Percentiles rank a stretch among this genome's conserved stretches.
Evolutionary conservation across 768 basidiomycete species (phyloP).

Genomic region (Fomitopsis serialis): DNA sequence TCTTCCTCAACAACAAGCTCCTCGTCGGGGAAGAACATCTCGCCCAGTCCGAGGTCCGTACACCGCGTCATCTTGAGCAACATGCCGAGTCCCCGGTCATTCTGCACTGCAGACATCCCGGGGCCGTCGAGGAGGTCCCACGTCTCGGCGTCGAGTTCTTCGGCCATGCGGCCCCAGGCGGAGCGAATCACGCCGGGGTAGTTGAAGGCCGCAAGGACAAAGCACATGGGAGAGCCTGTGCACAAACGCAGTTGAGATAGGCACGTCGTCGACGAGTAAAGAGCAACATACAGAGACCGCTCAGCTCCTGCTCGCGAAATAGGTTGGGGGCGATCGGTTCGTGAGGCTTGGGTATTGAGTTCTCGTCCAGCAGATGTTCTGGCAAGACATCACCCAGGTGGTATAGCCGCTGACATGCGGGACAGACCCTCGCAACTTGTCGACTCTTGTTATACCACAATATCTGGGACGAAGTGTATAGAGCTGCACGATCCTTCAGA

Average conservation of each 20-base stretch:
- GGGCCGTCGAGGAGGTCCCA: conserved; percentile 55
- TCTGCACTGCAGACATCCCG: conserved; percentile 26
- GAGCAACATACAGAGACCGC: conserved; percentile 62
- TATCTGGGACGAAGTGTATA: conserved; percentile 36
- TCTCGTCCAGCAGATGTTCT: conserved; percentile 27
- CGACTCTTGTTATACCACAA: conserved; percentile 87
- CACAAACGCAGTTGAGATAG: neutral
- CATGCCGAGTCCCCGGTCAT: conserved; percentile 47
- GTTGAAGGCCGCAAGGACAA: conserved; percentile 63
- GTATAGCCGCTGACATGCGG: conserved; percentile 72
- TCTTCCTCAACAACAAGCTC: conserved; percentile 9
- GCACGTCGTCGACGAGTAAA: neutral
- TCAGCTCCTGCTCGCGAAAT: conserved; percentile 60
- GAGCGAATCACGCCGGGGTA: conserved; percentile 58
- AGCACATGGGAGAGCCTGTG: conserved; percentile 74
- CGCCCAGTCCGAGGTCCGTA: conserved; percentile 66
- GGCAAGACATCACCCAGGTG: conserved; percentile 60
- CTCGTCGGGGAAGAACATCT: conserved; percentile 37
- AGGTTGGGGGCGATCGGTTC: conserved; percentile 30
- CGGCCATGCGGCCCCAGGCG: conserved; percentile 63
- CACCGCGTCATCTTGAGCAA: conserved; percentile 73
- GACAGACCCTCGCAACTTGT: conserved; percentile 63
- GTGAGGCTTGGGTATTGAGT: conserved; percentile 4
- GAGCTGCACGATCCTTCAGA: neutral
- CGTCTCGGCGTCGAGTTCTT: conserved; percentile 61